Conservation (phyloP, 2,329 filamentous ascomycete species). For the Fusarium virguliforme region DNA sequence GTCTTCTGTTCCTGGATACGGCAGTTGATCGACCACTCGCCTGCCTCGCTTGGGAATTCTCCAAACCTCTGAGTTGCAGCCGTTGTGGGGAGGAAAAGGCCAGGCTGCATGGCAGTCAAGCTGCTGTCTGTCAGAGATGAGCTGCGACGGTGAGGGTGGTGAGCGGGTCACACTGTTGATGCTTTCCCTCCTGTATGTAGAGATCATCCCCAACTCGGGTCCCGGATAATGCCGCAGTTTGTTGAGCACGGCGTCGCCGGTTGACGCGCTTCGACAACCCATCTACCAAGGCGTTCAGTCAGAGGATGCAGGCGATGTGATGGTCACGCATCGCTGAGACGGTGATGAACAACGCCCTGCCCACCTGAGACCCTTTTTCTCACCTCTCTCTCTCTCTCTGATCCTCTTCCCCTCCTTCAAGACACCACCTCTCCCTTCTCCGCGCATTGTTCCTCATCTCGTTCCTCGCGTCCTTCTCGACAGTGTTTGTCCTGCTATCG, state of each 20-base stretch:
- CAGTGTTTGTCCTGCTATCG: slow-evolving; percentile 15
- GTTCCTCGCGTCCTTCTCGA: slow-evolving; percentile 12
- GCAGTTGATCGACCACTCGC: slow-evolving; percentile 34
- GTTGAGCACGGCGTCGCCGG: slow-evolving; percentile 10
- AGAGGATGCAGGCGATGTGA: slow-evolving; percentile 33
- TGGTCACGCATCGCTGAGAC: slow-evolving; percentile 23
- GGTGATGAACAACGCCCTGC: slow-evolving; percentile 24
- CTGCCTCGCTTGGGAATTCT: slow-evolving; percentile 27
- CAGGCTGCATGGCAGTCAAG: slow-evolving; percentile 24
- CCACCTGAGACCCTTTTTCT: slow-evolving; percentile 13
- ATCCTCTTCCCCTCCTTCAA: slow-evolving; percentile 8
- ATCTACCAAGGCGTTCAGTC: slow-evolving; percentile 3
- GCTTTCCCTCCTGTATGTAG: neutral
- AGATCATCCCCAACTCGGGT: slow-evolving; percentile 8
- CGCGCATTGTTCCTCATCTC: neutral
- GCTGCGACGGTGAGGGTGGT: slow-evolving; percentile 20
- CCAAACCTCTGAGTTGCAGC: slow-evolving; percentile 38
- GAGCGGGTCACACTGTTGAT: slow-evolving; percentile 7
- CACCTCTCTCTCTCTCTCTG: slow-evolving; percentile 4
- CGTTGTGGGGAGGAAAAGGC: slow-evolving; percentile 36
- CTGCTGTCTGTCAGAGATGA: slow-evolving; percentile 21
- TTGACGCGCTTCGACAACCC: slow-evolving; percentile 7
- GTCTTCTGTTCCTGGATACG: slow-evolving; percentile 26
- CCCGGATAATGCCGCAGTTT: slow-evolving; percentile 8
- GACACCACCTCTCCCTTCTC: slow-evolving; percentile 14